Evolutionary conservation across 2,329 filamentous ascomycete species (phyloP).

Genomic region (Colletotrichum acutatum): DNA sequence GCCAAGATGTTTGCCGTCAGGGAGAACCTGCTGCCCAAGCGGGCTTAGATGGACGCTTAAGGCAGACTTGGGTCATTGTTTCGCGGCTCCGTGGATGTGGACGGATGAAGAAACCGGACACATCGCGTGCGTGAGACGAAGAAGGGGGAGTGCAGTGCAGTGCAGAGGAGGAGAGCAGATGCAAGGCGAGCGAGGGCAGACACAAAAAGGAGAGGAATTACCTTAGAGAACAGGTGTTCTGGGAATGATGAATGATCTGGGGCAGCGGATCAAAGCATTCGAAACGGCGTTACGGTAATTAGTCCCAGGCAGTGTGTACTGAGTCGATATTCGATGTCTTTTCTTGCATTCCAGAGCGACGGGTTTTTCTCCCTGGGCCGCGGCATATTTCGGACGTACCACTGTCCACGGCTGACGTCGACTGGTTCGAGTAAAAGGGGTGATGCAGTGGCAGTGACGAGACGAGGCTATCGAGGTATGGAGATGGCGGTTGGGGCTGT

Average conservation of each 20-base stretch:
- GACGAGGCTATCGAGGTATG: neutral
- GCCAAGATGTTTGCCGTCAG: slow-evolving; percentile 99
- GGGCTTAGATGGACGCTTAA: slow-evolving; percentile 31
- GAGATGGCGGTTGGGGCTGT: neutral
- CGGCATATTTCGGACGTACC: neutral
- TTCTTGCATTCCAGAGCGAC: slow-evolving; percentile 32
- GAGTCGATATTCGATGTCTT: slow-evolving; percentile 36
- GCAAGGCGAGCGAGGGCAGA: slow-evolving; percentile 13
- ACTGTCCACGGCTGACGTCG: neutral
- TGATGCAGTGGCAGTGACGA: neutral
- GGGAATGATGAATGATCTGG: slow-evolving; percentile 37
- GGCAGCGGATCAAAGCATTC: slow-evolving; percentile 38
- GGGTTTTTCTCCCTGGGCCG: neutral
- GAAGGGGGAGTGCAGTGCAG: neutral
- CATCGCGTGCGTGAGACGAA: no score
- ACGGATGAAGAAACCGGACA: slow-evolving; percentile 10
- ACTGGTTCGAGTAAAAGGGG: neutral
- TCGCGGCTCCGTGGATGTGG: neutral
- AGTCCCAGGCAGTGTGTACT: slow-evolving; percentile 36
- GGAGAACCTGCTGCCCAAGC: slow-evolving; percentile 72
- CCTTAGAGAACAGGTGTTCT: slow-evolving; percentile 35
- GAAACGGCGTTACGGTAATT: slow-evolving; percentile 38
- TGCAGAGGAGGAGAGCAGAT: slow-evolving; percentile 16
- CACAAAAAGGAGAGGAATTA: slow-evolving; percentile 19
- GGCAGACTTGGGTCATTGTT: neutral